Conservation (phyloP, 2,329 filamentous ascomycete species). For the Gaeumannomyces sp. region DNA sequence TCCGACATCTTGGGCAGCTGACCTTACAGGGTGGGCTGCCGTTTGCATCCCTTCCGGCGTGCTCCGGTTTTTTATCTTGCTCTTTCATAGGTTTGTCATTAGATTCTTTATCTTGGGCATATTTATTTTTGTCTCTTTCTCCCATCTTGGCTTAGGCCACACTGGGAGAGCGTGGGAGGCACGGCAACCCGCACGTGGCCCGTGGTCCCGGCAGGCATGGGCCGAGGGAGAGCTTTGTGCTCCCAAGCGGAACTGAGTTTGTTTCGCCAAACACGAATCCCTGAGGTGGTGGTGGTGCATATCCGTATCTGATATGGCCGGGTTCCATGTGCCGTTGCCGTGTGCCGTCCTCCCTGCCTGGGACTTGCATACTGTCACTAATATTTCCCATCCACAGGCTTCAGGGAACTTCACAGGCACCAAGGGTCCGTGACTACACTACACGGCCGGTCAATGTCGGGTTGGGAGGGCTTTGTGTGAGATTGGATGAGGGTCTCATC, state of each 20-base stretch:
- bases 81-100: background rate
- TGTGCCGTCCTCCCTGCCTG: no score
- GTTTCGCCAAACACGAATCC: background rate
- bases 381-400: no score
- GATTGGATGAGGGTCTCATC: background rate
- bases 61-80: background rate
- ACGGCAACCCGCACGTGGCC: no score
- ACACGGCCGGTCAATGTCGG: no score
- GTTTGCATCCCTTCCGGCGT: background rate
- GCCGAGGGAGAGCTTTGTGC: background rate
- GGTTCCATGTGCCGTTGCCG: no score
- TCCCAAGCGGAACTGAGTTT: background rate
- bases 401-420: no score
- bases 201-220: background rate
- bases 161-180: background rate
- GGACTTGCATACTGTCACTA: no score
- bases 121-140: background rate
- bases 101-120: background rate
- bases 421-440: no score
- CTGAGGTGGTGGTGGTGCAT: no score
- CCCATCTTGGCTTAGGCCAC: background rate
- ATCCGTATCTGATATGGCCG: no score
- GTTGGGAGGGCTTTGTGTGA: background rate
- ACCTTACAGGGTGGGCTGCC: background rate
- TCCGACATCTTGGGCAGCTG: background rate